Conservation (phyloP, 2,329 filamentous ascomycete species). For the Nemania diffusa region DNA sequence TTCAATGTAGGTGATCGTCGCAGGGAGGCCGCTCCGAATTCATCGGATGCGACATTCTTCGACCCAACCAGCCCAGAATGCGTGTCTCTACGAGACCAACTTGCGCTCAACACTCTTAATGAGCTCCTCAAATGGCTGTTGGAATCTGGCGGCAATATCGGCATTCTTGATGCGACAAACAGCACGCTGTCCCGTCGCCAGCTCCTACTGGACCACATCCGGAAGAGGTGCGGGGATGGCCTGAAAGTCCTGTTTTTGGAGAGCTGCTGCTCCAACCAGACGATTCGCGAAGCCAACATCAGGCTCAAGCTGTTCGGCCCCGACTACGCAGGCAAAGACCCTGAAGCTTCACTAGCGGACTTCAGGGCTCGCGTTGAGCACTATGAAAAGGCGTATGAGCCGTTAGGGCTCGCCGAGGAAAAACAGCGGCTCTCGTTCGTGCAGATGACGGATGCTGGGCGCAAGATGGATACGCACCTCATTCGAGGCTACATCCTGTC, state of each 20-base stretch:
- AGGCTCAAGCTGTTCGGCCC: constrained; percentile 29
- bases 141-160: constrained; percentile 25
- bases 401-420: constrained; percentile 28
- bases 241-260: constrained; percentile 29
- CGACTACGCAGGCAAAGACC: constrained; percentile 31
- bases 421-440: constrained; percentile 30
- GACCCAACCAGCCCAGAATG: constrained; percentile 28
- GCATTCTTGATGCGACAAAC: constrained; percentile 34
- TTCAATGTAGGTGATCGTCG: constrained; percentile 33
- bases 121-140: constrained; percentile 28
- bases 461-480: constrained; percentile 33
- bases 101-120: constrained; percentile 31
- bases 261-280: constrained; percentile 26
- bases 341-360: constrained; percentile 28
- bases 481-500: constrained; percentile 33
- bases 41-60: constrained; percentile 27
- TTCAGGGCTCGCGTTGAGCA: constrained; percentile 27
- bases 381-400: constrained; percentile 32
- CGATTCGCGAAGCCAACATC: constrained; percentile 31
- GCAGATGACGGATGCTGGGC: constrained; percentile 31
- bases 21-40: constrained; percentile 18
- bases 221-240: constrained; percentile 2
- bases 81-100: constrained; percentile 32
- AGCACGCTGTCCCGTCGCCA: constrained; percentile 29
- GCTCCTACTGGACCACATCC: constrained; percentile 26